Evolutionary conservation across 2,329 filamentous ascomycete genomes (phyloP), one percentile per base, ranked within the genome.

Genomic region (Hortaea werneckii): DNA sequence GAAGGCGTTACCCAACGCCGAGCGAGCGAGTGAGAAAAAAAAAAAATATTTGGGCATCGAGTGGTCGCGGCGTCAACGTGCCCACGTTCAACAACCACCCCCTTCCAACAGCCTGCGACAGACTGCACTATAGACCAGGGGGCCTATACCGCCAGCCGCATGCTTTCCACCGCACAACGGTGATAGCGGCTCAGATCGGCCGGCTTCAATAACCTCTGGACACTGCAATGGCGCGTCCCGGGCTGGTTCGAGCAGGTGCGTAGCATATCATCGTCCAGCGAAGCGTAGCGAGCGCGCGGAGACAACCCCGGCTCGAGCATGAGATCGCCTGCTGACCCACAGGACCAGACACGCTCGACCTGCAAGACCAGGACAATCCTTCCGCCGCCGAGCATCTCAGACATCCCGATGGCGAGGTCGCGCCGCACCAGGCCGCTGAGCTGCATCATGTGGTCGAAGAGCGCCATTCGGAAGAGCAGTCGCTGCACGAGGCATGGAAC

Each of bases 401-500:
- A 55, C 77, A 78, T 60, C 67, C 74, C 57, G 66, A 68, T 53
- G 70, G 76, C 50, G 67, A 75, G 53, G 71, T 85, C 59, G 84
- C 82, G 54, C 81, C 87, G 39, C 89, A 95, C 64, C 89, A 96
- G 68, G 84, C 87, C 56, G 81, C 87, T 58, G 83, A 89, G 12
- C 74, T 95, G 53, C 83, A 85, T 58, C 83, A 87, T 62, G 83
- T 89, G 46, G 79, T 83, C 53, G 78, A 87, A 61, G 87, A 94
- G 57, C 66, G 72, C 63, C 75, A 78, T 42, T 80, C 79, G 54
- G 80, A 87, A 62, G 84, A 92, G 63, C 77, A 85, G 58, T 70
- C 75, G 50, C 76, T 83, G 42, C 82, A 80, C 49, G 68, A 73
- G 54, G 73, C 72, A 52, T 75, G 71, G 66, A 65, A 66, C 37